A percentile compares a stretch with the other conserved stretches of the same genome.
These are phyloP conservation scores for Artemisia argyi DNA, from an alignment of 129 eudicot genomes.

Conservation along the genomic window DNA sequence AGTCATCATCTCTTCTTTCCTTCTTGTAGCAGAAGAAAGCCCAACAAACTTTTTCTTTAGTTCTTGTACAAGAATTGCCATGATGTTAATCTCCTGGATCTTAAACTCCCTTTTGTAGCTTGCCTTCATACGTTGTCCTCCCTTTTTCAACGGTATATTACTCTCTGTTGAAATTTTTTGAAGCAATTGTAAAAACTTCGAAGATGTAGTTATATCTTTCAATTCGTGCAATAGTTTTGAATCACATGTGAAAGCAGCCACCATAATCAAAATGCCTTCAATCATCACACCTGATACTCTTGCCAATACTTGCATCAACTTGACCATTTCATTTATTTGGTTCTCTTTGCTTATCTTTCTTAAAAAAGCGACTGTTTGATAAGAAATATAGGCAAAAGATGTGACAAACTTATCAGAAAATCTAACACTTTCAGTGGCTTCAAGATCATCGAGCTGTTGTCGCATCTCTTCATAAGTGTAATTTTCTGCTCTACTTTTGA, in stretches of 20 bases:
- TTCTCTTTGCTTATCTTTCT: background rate
- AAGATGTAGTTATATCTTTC: background rate
- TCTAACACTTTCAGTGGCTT: constrained; percentile 14
- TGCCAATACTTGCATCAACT: background rate
- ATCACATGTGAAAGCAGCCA: background rate
- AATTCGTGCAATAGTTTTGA: background rate
- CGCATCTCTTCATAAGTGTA: constrained; percentile 21
- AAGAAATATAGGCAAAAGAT: constrained; percentile 1
- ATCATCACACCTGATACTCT: background rate
- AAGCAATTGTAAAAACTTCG: no score
- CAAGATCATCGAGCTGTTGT: constrained; percentile 22
- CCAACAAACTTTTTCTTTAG: background rate
- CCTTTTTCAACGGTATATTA: background rate
- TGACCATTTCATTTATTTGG: background rate
- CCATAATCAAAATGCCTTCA: background rate
- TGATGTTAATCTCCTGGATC: background rate
- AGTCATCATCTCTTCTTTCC: no score
- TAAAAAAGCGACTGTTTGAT: background rate
- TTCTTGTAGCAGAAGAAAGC: no score
- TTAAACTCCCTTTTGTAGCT: background rate
- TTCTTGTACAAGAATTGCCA: background rate
- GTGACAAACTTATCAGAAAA: background rate
- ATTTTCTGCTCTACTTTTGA: constrained; percentile 11
- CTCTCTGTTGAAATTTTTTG: background rate
- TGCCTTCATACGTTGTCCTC: no score